phyloP scores from a whole-genome alignment of 2,329 filamentous ascomycete species.

The Neofusicoccum parvum region DNA sequence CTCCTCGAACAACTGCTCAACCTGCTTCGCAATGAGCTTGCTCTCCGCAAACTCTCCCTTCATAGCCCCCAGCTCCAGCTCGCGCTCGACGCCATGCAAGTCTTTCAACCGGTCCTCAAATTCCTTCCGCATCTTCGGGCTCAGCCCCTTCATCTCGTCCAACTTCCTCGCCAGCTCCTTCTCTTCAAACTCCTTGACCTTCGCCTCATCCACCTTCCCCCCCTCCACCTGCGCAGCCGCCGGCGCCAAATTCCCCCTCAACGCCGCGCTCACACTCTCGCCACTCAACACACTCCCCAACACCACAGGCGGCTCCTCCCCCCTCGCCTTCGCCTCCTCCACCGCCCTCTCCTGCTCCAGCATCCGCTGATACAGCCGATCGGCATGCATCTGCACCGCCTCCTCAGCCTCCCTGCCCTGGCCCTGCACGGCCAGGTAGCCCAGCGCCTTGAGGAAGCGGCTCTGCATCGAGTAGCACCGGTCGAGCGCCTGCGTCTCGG shows the following conservation, averaged over 20 bases:
- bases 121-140: slow-evolving; percentile 30
- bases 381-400: slow-evolving; percentile 89
- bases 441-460: slow-evolving; percentile 87
- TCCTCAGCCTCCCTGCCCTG: slow-evolving; percentile 73
- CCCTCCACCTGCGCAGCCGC: neutral
- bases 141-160: slow-evolving; percentile 36
- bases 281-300: slow-evolving; percentile 57
- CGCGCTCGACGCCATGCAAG: slow-evolving; percentile 34
- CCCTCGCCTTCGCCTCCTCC: slow-evolving; percentile 67
- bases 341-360: slow-evolving; percentile 75
- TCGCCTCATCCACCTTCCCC: slow-evolving; percentile 10
- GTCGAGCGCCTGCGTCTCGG: slow-evolving; percentile 76
- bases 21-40: slow-evolving; percentile 33
- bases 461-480: slow-evolving; percentile 88
- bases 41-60: slow-evolving; percentile 35
- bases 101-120: slow-evolving; percentile 38
- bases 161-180: slow-evolving; percentile 26
- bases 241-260: slow-evolving; percentile 5
- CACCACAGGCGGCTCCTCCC: slow-evolving; percentile 51
- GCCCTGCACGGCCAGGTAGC: slow-evolving; percentile 73
- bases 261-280: slow-evolving; percentile 30
- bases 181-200: slow-evolving; percentile 35
- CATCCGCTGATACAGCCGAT: slow-evolving; percentile 86
- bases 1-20: slow-evolving; percentile 29
- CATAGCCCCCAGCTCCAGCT: slow-evolving; percentile 38